Evolutionary conservation across 2,329 filamentous ascomycete genomes (phyloP).

Genomic region (Xylariaceae sp.): DNA sequence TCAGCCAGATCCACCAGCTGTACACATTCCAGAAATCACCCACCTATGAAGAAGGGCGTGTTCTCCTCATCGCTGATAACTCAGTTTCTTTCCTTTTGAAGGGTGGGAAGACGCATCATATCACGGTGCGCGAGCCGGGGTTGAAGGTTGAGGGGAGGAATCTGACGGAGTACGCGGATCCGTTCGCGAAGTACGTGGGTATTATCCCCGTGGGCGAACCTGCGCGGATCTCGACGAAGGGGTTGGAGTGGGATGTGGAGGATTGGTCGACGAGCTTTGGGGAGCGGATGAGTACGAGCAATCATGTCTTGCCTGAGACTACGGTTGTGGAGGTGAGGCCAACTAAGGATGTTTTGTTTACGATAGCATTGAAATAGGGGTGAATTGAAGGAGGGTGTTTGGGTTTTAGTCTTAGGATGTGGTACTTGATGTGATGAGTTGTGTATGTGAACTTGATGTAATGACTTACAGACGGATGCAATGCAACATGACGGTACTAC

Average conservation of each 20-base stretch:
- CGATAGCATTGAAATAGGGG: slow-evolving; percentile 54
- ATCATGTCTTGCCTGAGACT: slow-evolving; percentile 59
- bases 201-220: slow-evolving; percentile 80
- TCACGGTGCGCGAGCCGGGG: slow-evolving; percentile 53
- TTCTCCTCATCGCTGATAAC: slow-evolving; percentile 77
- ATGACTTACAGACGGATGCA: not conserved
- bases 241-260: slow-evolving; percentile 85
- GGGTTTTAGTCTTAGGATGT: too few relatives aligned
- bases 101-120: slow-evolving; percentile 48
- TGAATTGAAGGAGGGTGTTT: not conserved
- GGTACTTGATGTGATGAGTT: too few relatives aligned
- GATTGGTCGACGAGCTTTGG: slow-evolving; percentile 76
- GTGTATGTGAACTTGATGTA: too few relatives aligned
- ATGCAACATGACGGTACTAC: not conserved
- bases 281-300: slow-evolving; percentile 71
- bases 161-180: slow-evolving; percentile 27
- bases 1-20: slow-evolving; percentile 84
- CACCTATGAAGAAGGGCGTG: slow-evolving; percentile 45
- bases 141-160: slow-evolving; percentile 6
- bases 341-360: slow-evolving; percentile 64
- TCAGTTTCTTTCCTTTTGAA: slow-evolving; percentile 80
- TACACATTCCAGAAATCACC: slow-evolving; percentile 54
- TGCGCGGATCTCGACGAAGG: slow-evolving; percentile 70
- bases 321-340: slow-evolving; percentile 59
- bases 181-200: slow-evolving; percentile 75